Percentiles rank a stretch among this genome's conserved stretches.
phyloP scores from a whole-genome alignment of 495 filamentous ascomycete genomes.

The Baudoinia panamericana region DNA sequence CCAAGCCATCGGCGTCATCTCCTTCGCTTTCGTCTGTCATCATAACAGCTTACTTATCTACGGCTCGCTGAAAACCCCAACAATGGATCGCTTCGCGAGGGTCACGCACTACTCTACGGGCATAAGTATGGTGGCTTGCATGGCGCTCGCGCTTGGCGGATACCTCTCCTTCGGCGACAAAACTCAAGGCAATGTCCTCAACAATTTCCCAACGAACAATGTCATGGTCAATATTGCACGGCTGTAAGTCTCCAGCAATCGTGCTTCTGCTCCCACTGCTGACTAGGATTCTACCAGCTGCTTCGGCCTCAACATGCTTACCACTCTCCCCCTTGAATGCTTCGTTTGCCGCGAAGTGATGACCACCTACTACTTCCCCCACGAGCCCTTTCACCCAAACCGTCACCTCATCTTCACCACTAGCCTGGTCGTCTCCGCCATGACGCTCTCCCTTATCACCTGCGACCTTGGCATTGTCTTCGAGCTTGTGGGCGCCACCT shows the following conservation, averaged over 20 bases:
- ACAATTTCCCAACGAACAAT: constrained; percentile 88
- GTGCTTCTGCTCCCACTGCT: not conserved
- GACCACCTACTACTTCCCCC: constrained; percentile 80
- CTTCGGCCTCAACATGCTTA: constrained; percentile 97
- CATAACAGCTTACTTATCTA: constrained; percentile 97
- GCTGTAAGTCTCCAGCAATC: constrained; percentile 38
- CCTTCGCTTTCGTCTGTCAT: constrained; percentile 49
- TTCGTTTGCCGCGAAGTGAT: constrained; percentile 97
- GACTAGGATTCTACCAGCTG: constrained; percentile 35
- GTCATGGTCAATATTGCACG: constrained; percentile 86
- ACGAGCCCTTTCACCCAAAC: constrained; percentile 65
- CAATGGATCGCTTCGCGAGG: constrained; percentile 77
- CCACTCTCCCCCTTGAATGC: constrained; percentile 85
- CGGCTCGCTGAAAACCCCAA: constrained; percentile 84
- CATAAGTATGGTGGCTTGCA: constrained; percentile 77
- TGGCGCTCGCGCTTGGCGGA: constrained; percentile 75
- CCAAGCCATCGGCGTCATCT: constrained; percentile 93
- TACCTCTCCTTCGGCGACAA: constrained; percentile 87
- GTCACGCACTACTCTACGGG: constrained; percentile 88
- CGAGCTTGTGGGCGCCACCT: constrained; percentile 89
- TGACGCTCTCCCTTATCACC: constrained; percentile 64
- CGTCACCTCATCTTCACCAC: constrained; percentile 79
- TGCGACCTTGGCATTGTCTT: constrained; percentile 91
- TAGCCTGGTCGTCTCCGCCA: constrained; percentile 61
- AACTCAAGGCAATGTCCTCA: constrained; percentile 88